A percentile compares a stretch with the other conserved stretches of the same genome.
Evolutionary conservation across 768 basidiomycete species (phyloP).

Genomic region (Boletus reticuloceps): DNA sequence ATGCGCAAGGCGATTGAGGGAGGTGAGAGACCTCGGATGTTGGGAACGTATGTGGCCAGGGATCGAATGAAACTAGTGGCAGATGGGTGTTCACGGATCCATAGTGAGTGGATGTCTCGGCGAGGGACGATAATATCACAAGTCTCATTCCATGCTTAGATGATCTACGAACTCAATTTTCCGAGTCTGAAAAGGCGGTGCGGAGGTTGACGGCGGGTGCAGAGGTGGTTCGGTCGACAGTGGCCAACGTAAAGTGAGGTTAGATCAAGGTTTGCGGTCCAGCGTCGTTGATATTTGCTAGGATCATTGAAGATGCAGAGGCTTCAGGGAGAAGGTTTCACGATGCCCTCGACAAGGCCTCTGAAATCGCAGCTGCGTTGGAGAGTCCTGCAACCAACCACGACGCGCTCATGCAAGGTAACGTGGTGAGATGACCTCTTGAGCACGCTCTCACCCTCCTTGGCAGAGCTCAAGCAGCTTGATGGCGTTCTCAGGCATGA

Average conservation of each 20-base stretch:
- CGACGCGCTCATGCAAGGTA: conserved; percentile 56
- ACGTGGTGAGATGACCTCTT: neutral
- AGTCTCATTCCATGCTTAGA: conserved; percentile 37
- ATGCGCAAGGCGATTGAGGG: conserved; percentile 69
- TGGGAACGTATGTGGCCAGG: conserved; percentile 79
- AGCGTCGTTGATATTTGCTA: conserved; percentile 24
- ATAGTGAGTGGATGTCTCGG: conserved; percentile 45
- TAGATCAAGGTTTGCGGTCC: neutral
- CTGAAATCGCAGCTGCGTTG: conserved; percentile 46
- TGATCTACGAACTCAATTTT: conserved; percentile 54
- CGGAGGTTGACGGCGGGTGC: conserved; percentile 54
- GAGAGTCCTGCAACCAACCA: conserved; percentile 54
- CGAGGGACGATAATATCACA: neutral
- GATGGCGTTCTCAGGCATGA: conserved; percentile 64
- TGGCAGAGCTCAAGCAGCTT: conserved; percentile 58
- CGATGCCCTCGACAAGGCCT: conserved; percentile 56
- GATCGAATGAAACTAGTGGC: conserved; percentile 80
- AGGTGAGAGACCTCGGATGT: conserved; percentile 63
- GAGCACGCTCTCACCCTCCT: neutral
- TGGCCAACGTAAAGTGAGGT: conserved; percentile 46
- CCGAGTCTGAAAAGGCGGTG: conserved; percentile 53
- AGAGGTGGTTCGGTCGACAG: conserved; percentile 52
- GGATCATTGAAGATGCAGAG: conserved; percentile 61
- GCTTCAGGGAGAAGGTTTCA: conserved; percentile 53
- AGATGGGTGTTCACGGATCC: conserved; percentile 63